Percentiles rank a stretch among this genome's conserved stretches.
Evolutionary conservation across 2,329 filamentous ascomycete genomes (phyloP).

Genomic region (Alternaria ethzedia): DNA sequence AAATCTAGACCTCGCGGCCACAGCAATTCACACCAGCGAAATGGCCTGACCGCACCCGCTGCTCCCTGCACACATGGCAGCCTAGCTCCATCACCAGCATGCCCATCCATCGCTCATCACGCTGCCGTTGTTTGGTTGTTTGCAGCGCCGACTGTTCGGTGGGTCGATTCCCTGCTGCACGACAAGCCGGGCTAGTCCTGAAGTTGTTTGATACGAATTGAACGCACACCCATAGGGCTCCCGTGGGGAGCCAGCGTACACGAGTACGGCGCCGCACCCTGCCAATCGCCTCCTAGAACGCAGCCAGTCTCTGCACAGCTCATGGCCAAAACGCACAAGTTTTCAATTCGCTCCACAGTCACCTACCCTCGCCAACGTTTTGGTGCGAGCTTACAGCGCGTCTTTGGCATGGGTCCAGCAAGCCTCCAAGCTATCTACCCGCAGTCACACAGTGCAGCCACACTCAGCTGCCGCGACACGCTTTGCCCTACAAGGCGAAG

Average conservation of each 20-base stretch:
- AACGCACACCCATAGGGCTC: neutral
- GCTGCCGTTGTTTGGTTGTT: neutral
- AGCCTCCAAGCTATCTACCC: neutral
- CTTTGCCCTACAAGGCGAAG: neutral
- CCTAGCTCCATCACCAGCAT: neutral
- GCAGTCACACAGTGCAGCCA: conserved; percentile 1
- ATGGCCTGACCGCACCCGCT: conserved; percentile 1
- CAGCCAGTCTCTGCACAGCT: neutral
- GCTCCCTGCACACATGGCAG: neutral
- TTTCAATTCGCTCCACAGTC: neutral
- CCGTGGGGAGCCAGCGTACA: neutral
- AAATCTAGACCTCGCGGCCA: conserved; percentile 10
- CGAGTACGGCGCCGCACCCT: conserved; percentile 1
- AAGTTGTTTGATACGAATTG: neutral
- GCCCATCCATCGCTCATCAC: neutral
- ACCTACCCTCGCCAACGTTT: neutral
- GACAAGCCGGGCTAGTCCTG: conserved; percentile 1
- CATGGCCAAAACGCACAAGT: neutral
- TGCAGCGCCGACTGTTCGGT: neutral
- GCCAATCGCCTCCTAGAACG: neutral
- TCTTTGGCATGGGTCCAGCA: neutral
- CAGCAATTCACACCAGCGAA: conserved; percentile 1
- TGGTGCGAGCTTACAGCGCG: neutral
- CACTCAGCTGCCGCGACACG: conserved; percentile 5
- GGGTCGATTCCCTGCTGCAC: neutral